Conservation (phyloP, 1,139 yeast genomes). For the Saccharomyces hybrid region DNA sequence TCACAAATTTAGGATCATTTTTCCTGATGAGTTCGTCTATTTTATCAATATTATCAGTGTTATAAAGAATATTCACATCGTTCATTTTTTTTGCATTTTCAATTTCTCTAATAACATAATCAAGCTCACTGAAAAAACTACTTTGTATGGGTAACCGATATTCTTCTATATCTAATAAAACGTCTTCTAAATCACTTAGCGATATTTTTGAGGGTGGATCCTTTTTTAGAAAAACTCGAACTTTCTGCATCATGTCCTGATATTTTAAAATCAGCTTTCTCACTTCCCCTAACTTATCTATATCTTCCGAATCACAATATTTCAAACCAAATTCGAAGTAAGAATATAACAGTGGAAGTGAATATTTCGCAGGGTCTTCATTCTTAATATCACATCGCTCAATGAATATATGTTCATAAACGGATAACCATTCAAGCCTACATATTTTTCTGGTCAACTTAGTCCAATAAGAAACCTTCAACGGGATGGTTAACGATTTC, state of each 20-base stretch:
- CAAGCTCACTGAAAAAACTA: constrained; percentile 14
- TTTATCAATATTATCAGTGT: not conserved
- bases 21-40: not conserved
- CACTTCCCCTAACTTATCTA: constrained; percentile 11
- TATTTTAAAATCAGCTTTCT: constrained; percentile 11
- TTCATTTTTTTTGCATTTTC: constrained; percentile 29
- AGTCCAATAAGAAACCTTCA: constrained; percentile 7
- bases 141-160: constrained; percentile 22
- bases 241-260: constrained; percentile 14
- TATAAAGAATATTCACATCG: constrained; percentile 10
- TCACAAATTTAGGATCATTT: not conserved
- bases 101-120: constrained; percentile 15
- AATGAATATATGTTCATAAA: constrained; percentile 11
- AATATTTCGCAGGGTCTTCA: constrained; percentile 35
- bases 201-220: constrained; percentile 22
- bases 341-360: constrained; percentile 20
- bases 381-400: constrained; percentile 28
- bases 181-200: constrained; percentile 16
- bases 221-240: constrained; percentile 22
- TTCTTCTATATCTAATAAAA: constrained; percentile 14
- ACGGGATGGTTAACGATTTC: constrained; percentile 3
- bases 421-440: constrained; percentile 15
- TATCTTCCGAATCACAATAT: constrained; percentile 11
- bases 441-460: constrained; percentile 9
- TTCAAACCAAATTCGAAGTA: constrained; percentile 17